Percentiles rank a stretch among this genome's conserved stretches.
These are phyloP conservation scores for Lyophyllum semitale DNA, from an alignment of 768 basidiomycete species.

Conservation along the genomic window DNA sequence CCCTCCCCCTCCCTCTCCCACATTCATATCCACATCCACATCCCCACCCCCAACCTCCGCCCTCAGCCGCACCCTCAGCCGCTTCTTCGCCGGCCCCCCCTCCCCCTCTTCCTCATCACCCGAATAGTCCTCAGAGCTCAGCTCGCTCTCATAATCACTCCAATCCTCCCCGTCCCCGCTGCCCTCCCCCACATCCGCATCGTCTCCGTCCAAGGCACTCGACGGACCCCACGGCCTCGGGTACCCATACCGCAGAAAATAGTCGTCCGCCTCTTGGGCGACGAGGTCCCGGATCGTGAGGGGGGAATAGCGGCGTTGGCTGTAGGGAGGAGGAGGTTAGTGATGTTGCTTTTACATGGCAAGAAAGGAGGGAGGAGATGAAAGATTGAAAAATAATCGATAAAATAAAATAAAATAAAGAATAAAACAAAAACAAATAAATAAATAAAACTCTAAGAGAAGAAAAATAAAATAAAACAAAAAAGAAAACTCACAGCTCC, in stretches of 20 bases:
- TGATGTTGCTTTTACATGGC: too few relatives aligned
- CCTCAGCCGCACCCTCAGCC: not conserved
- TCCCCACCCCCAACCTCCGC: not conserved
- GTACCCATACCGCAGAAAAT: constrained; percentile 17
- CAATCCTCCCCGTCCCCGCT: constrained; percentile 18
- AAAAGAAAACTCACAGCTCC: constrained; percentile 19
- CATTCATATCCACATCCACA: not conserved
- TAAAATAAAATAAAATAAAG: not conserved
- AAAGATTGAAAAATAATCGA: not conserved
- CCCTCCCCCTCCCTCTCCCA: not conserved
- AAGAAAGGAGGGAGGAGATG: too few relatives aligned
- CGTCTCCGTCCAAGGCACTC: not conserved
- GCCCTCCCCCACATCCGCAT: constrained; percentile 2
- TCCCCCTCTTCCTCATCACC: constrained; percentile 6
- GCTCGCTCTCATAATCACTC: constrained; percentile 25
- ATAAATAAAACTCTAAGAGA: not conserved
- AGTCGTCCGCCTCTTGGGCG: constrained; percentile 24
- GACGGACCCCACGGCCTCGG: constrained; percentile 11
- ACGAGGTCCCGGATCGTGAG: constrained; percentile 23
- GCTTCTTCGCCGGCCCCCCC: not conserved
- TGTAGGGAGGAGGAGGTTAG: not conserved
- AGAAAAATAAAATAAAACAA: not conserved
- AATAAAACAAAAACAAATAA: not conserved
- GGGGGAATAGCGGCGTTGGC: constrained; percentile 20
- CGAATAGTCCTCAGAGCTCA: constrained; percentile 13